Evolutionary conservation across 1,284 basidiomycete species (phyloP), one percentile per base, ranked within the genome.

Genomic region (Crocinoboletus sp.): DNA sequence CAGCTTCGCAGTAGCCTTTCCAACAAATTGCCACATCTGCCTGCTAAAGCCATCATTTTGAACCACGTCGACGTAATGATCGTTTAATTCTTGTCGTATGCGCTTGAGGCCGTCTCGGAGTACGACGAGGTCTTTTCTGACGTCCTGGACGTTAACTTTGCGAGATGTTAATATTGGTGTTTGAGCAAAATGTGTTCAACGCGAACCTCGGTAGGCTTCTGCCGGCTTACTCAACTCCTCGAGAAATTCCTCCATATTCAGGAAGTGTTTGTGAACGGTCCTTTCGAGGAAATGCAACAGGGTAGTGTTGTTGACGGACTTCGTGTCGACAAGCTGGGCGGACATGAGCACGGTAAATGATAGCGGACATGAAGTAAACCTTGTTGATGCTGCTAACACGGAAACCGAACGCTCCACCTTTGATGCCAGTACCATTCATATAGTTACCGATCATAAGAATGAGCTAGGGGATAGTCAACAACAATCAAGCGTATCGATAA

Each of bases 361-460:
- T 16, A 15, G 25, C 4, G 36, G 34, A 24, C 17, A 39, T 13
- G 8, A 33, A 12, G 33, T 47, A 33, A 55, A 85, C 89, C 76
- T 94, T 94, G 72, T 99, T 99, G 70, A 99, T 96, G 66, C 93
- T 96, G 67, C 90, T 93, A 49, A 98, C 85, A 60, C 90, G 85
- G 80, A 99, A 99, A 45, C 95, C 95, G 59, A 93, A 96, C 0
- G 96, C 96, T 22, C 94, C 95, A 50, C 95, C 95, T 64, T 97
- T 97, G 58, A 94, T 81, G 51, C 94, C 94, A 32, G 92, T 90
- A 19, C 94, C 93, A 63, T 99, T 99, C 82, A 99, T 93, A 65
- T 93, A 99, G 66, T 99, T 99, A 50, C 95, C 95, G 60, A 99
- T 83, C 56, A 96, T 78, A 10, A 99, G 79, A 53, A 99, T 95